phyloP scores from a whole-genome alignment of 78 protist genomes.

The Protostelium mycophagum region DNA sequence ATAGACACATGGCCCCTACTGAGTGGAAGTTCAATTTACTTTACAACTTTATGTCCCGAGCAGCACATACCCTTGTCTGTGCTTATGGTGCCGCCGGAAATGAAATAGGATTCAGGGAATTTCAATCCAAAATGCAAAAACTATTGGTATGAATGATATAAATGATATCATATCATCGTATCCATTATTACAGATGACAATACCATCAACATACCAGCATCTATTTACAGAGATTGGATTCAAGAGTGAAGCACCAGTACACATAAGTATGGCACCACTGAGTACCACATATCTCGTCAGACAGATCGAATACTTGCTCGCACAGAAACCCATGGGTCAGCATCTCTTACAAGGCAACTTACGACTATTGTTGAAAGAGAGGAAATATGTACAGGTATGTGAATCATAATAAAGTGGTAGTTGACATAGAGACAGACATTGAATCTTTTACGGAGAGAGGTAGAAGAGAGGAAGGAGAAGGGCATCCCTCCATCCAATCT shows the following conservation, averaged over 20 bases:
- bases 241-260: neutral
- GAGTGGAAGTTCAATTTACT: neutral
- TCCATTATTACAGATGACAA: neutral
- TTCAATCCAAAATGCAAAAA: neutral
- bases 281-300: neutral
- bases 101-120: neutral
- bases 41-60: neutral
- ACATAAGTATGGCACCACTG: neutral
- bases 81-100: neutral
- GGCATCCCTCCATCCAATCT: neutral
- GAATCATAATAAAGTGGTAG: neutral
- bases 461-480: neutral
- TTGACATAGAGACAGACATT: neutral
- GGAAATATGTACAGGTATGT: neutral
- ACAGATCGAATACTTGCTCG: neutral
- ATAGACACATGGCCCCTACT: too few relatives aligned
- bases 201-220: neutral
- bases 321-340: neutral
- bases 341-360: neutral
- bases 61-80: neutral
- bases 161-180: neutral
- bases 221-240: neutral
- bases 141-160: neutral
- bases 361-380: neutral
- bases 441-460: neutral